phyloP scores from a whole-genome alignment of 2,329 filamentous ascomycete genomes.

The Pseudonectria buxi region DNA sequence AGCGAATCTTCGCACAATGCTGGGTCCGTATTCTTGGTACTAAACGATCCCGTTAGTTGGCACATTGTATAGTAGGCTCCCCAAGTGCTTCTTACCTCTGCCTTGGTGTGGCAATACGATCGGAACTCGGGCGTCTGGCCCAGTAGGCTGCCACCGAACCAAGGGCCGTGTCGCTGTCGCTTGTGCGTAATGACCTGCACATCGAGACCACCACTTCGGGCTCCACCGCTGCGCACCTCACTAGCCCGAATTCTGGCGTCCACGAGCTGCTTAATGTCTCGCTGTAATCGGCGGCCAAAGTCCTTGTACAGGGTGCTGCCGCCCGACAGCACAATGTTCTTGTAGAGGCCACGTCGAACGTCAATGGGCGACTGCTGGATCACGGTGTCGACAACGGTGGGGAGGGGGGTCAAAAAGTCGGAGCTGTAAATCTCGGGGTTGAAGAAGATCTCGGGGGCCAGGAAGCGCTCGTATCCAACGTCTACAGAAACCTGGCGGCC shows the following conservation, averaged over 20 bases:
- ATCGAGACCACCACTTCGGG: conserved; percentile 87
- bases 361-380: conserved; percentile 98
- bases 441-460: conserved; percentile 99
- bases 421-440: conserved; percentile 99
- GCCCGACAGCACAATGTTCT: conserved; percentile 98
- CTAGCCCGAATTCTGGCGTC: conserved; percentile 89
- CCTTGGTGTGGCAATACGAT: conserved; percentile 96
- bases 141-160: conserved; percentile 95
- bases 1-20: conserved; percentile 91
- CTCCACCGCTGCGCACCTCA: conserved; percentile 84
- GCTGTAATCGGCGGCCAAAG: conserved; percentile 90
- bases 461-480: conserved; percentile 94
- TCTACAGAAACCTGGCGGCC: conserved; percentile 82
- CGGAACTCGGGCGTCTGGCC: conserved; percentile 97
- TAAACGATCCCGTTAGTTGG: conserved; percentile 32
- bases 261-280: conserved; percentile 93
- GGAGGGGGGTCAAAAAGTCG: conserved; percentile 93
- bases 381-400: conserved; percentile 88
- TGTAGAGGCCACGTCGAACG: conserved; percentile 93
- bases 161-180: conserved; percentile 92
- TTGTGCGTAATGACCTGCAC: conserved; percentile 98
- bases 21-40: conserved; percentile 94
- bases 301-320: conserved; percentile 98
- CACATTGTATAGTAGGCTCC: conserved; percentile 3
- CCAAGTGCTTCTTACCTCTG: conserved; percentile 43